phyloP scores from a whole-genome alignment of 1,139 yeast species.

The Nadsonia commutata region DNA sequence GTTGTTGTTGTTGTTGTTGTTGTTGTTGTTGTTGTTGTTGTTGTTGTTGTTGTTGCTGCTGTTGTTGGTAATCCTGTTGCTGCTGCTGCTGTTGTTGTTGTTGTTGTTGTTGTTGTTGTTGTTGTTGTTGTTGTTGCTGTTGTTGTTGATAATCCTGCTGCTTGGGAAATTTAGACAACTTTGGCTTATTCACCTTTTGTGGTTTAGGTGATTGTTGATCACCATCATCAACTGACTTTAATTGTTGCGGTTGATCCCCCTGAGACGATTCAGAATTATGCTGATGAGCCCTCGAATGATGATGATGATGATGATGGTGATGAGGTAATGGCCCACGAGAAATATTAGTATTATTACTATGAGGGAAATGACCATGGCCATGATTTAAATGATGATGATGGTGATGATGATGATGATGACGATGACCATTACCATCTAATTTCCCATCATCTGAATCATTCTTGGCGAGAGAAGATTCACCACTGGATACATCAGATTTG shows the following conservation, averaged over 20 bases:
- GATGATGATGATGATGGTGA: slow-evolving; percentile 2
- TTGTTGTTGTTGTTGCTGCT: slow-evolving; percentile 6
- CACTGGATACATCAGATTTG: too few relatives aligned
- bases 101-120: background rate
- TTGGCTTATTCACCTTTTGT: slow-evolving; percentile 2
- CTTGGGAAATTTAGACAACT: background rate
- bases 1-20: slow-evolving; percentile 4
- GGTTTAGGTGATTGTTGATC: slow-evolving; percentile 3
- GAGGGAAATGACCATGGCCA: slow-evolving; percentile 6
- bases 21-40: slow-evolving; percentile 5
- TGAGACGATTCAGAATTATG: slow-evolving; percentile 1
- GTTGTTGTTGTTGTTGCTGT: slow-evolving; percentile 1
- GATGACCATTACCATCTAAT: background rate
- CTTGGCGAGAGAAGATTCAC: background rate
- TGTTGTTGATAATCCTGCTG: slow-evolving; percentile 4
- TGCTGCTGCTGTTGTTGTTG: background rate
- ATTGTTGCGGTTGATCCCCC: background rate
- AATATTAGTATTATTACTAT: background rate
- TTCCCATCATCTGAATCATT: background rate
- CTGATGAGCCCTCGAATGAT: slow-evolving; percentile 1
- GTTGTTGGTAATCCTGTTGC: slow-evolving; percentile 3
- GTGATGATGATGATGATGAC: background rate
- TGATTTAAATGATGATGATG: slow-evolving; percentile 2
- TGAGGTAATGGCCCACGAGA: background rate
- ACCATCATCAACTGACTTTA: background rate